Evolutionary conservation across 2,329 filamentous ascomycete genomes (phyloP).

Genomic region (Neonectria coccinea): DNA sequence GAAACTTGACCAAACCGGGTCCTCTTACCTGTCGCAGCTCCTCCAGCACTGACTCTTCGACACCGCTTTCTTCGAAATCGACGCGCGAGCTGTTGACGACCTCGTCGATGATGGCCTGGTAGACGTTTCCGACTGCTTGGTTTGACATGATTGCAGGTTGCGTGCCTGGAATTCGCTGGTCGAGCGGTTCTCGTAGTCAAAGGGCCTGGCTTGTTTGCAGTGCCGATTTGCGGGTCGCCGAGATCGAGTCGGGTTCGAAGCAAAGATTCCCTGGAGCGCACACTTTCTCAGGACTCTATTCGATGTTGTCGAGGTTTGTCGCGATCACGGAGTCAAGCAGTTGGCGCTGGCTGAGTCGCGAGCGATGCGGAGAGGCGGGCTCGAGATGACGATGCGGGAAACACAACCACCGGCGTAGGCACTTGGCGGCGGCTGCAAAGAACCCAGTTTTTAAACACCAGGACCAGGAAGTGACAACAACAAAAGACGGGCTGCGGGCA

Average conservation of each 20-base stretch:
- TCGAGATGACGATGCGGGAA: neutral
- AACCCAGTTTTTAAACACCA: constrained; percentile 11
- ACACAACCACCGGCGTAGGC: constrained; percentile 12
- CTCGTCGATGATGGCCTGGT: constrained; percentile 81
- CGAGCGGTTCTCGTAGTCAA: constrained; percentile 9
- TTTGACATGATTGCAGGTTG: constrained; percentile 66
- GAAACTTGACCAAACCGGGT: constrained; percentile 25
- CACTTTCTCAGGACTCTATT: neutral
- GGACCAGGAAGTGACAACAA: constrained; percentile 25
- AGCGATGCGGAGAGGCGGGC: constrained; percentile 21
- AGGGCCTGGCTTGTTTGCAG: constrained; percentile 23
- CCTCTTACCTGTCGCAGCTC: constrained; percentile 86
- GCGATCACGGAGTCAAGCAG: constrained; percentile 4
- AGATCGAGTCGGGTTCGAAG: neutral
- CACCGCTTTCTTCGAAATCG: constrained; percentile 96
- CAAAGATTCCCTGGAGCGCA: neutral
- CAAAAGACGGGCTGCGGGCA: constrained; percentile 12
- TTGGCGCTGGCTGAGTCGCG: neutral
- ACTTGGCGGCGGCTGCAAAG: constrained; percentile 29
- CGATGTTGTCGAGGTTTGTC: neutral
- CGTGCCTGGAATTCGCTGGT: constrained; percentile 19
- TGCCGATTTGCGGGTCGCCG: constrained; percentile 4
- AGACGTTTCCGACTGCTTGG: constrained; percentile 77
- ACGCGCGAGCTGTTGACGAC: constrained; percentile 92
- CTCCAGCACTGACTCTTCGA: constrained; percentile 86